A percentile compares a stretch with the other conserved stretches of the same genome.
Conservation (phyloP, 441 rosid genomes). For the Daphne laureola region DNA sequence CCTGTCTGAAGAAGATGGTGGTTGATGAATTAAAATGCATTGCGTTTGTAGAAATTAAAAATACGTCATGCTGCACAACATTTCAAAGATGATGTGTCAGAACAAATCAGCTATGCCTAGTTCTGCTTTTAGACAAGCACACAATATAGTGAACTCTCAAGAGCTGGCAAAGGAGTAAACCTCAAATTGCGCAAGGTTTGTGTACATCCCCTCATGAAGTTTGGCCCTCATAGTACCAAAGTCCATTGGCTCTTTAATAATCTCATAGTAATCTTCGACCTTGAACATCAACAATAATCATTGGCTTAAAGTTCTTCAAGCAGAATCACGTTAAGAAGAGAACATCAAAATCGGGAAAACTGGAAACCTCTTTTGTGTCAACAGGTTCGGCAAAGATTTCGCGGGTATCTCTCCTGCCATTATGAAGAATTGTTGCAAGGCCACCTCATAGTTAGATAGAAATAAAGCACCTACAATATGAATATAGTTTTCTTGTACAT, state of each 20-base stretch:
- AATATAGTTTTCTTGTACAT: too few species aligned
- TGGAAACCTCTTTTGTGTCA: constrained; percentile 41
- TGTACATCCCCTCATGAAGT: constrained; percentile 75
- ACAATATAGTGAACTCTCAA: too few species aligned
- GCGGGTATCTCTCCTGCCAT: constrained; percentile 42
- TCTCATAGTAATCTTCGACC: constrained; percentile 56
- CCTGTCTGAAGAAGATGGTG: constrained; percentile 56
- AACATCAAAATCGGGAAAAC: constrained; percentile 4
- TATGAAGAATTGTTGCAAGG: not conserved
- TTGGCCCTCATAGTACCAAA: constrained; percentile 80
- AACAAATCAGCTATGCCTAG: not conserved
- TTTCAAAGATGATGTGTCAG: constrained; percentile 12
- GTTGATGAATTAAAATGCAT: constrained; percentile 55
- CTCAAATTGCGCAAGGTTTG: constrained; percentile 52
- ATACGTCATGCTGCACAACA: constrained; percentile 41
- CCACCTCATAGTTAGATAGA: too few species aligned
- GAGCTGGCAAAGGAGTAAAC: constrained; percentile 20
- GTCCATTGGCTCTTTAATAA: constrained; percentile 65
- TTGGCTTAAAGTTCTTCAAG: constrained; percentile 8
- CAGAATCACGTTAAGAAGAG: not conserved
- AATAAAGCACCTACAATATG: too few species aligned
- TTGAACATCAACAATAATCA: constrained; percentile 17
- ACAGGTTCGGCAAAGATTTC: constrained; percentile 64
- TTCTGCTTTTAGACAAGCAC: not conserved
- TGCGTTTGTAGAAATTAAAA: constrained; percentile 47